A percentile compares a stretch with the other conserved stretches of the same genome.
These are phyloP conservation scores for Leishmania braziliensis DNA, from an alignment of 208 protist genomes.

Conservation along the genomic window DNA sequence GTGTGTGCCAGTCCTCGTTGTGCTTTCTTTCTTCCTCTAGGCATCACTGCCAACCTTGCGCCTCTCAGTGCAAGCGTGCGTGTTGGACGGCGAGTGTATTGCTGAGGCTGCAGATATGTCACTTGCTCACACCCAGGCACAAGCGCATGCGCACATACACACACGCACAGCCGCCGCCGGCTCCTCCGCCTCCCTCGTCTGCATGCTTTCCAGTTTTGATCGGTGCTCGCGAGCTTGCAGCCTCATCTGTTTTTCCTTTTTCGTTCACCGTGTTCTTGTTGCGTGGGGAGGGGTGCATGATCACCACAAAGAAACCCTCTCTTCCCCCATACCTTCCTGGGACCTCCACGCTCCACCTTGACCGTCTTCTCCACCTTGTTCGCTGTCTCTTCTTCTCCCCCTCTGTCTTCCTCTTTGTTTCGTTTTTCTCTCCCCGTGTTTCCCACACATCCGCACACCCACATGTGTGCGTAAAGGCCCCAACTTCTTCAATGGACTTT, in stretches of 20 bases:
- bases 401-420: not conserved
- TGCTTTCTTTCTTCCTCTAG: not conserved
- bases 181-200: not conserved
- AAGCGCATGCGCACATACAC: not conserved
- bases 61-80: not conserved
- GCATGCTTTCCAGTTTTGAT: conserved; percentile 8
- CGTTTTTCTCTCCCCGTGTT: not conserved
- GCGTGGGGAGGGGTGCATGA: not conserved
- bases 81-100: not conserved
- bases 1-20: not conserved
- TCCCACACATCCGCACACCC: conserved; percentile 2
- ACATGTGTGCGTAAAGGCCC: conserved; percentile 1
- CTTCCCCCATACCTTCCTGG: not conserved
- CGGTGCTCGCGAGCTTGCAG: not conserved
- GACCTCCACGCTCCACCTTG: not conserved
- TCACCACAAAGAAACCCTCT: not conserved
- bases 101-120: not conserved
- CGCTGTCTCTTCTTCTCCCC: conserved; percentile 5
- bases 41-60: not conserved
- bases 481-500: not conserved
- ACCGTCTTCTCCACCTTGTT: conserved; percentile 4
- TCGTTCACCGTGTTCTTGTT: not conserved
- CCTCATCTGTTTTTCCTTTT: conserved; percentile 4
- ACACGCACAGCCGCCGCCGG: not conserved
- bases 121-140: not conserved